Base-by-base conservation (phyloP, 176 grass and related monocot genomes). In the Bonia amplexicaulis region DNA sequence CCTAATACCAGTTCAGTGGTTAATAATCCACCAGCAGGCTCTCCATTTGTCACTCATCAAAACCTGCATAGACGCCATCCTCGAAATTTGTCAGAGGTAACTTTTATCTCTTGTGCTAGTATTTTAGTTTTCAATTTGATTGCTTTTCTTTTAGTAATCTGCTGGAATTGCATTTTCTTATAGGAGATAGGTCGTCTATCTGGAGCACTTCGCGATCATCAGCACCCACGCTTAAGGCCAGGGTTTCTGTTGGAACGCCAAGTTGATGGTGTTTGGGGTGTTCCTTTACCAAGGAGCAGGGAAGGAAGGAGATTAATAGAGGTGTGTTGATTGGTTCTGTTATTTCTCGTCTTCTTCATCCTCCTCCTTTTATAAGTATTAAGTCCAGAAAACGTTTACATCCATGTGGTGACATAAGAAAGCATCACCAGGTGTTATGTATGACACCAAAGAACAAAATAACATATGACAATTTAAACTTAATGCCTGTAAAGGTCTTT, bases 281-380 rank as follows among this genome's bases (percentile, higher is more conserved):
- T 86, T 85, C 88, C 93, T 25, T 59, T 90, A 41, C 54, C 90
- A 33, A 88, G 93, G 74, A 83, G 66, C 77, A 90, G 93, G 66
- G 93, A 94, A 84, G 90, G 86, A 84, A 92, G 85, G 80, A 87
- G 89, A 74, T 64, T 91, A 76, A 84, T 81, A 48, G 93, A 95
- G 84, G 93, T 95, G 57, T 39, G 69, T 58, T 42, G 70, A 70
- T 41, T 31, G 29, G 2, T 65, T 68, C 69, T 25, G 7, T 71
- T 60, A 77, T 1, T 37, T 73, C 19, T 68, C 6, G 1, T 23
- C 27, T 58, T 68, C 1, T 31, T 52, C 26, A 2, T 16, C 55
- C 22, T 62, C 14, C 41, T 81, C 14, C 42, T 81, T 58, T 33
- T 23, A 27, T 42, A 15, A 47, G 42, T 62, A 73, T 60, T 29